A percentile compares a stretch with the other conserved stretches of the same genome.
Evolutionary conservation across 2,329 filamentous ascomycete species (phyloP).

Genomic region (Canariomyces notabilis): DNA sequence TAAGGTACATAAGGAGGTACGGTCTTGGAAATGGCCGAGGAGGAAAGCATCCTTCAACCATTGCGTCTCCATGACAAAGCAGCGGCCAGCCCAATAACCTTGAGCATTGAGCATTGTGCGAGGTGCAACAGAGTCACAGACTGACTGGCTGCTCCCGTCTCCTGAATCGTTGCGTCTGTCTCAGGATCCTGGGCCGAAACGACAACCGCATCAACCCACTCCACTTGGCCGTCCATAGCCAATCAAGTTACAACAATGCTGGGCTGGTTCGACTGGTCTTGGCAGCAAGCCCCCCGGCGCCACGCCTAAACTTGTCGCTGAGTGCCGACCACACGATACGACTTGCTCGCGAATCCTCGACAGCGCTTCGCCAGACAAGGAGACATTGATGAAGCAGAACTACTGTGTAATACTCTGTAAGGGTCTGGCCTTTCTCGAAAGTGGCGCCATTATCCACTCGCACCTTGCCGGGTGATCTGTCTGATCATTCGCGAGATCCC

Average conservation of each 20-base stretch:
- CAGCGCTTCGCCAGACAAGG: constrained; percentile 2
- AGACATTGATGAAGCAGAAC: constrained; percentile 15
- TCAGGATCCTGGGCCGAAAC: constrained; percentile 28
- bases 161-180: constrained; percentile 19
- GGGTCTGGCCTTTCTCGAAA: constrained; percentile 15
- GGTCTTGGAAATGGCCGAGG: too few species aligned
- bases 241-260: constrained; percentile 12
- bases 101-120: constrained; percentile 6
- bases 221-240: constrained; percentile 6
- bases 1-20: too few species aligned
- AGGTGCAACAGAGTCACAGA: not conserved
- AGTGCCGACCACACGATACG: constrained; percentile 3
- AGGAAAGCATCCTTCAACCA: too few species aligned
- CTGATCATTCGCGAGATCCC: constrained; percentile 22
- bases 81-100: not conserved
- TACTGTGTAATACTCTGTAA: too few species aligned
- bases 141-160: constrained; percentile 10
- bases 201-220: constrained; percentile 20
- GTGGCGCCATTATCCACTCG: constrained; percentile 35
- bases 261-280: constrained; percentile 7
- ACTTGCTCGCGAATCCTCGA: not conserved
- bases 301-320: not conserved
- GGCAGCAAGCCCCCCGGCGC: constrained; percentile 7
- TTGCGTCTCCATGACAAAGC: not conserved
- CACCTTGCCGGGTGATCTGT: constrained; percentile 23